Conservation (phyloP, 345 rosid species). For the Euphorbia tirucalli region DNA sequence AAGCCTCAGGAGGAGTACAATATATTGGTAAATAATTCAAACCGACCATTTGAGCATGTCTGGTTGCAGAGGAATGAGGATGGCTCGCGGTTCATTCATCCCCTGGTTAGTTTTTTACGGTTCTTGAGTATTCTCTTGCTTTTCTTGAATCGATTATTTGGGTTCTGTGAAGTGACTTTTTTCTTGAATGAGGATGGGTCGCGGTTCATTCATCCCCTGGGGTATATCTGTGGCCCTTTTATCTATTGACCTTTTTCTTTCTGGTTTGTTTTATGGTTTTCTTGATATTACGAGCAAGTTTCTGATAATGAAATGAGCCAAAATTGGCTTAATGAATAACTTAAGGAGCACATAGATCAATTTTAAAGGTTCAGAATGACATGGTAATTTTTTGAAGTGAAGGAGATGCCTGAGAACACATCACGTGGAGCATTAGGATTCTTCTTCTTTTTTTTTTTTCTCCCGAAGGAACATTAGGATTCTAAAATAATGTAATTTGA, state of each 20-base stretch:
- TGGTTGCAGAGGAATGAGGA: constrained; percentile 77
- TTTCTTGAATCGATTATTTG: not conserved
- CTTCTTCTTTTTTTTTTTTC: too few relatives aligned
- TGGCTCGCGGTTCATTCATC: constrained; percentile 60
- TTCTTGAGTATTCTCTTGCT: not conserved
- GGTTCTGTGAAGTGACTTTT: not conserved
- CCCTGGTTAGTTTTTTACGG: constrained; percentile 54
- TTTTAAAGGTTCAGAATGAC: not conserved
- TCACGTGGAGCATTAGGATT: not conserved
- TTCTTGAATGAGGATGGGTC: too few relatives aligned
- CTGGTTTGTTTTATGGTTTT: not conserved
- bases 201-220: not conserved
- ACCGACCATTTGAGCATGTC: constrained; percentile 71
- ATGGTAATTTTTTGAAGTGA: not conserved
- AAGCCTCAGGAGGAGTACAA: constrained; percentile 75
- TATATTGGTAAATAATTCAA: constrained; percentile 62
- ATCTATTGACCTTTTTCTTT: not conserved
- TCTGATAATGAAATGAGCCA: not conserved
- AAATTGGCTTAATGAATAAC: not conserved
- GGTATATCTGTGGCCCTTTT: not conserved
- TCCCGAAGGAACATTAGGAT: not conserved
- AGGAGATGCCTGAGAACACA: not conserved
- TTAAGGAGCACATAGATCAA: not conserved
- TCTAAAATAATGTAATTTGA: not conserved
- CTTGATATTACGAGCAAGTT: not conserved